Evolutionary conservation across 371 early-diverging fungal genomes (phyloP).

Genomic region (Zancudomyces culisetae): DNA sequence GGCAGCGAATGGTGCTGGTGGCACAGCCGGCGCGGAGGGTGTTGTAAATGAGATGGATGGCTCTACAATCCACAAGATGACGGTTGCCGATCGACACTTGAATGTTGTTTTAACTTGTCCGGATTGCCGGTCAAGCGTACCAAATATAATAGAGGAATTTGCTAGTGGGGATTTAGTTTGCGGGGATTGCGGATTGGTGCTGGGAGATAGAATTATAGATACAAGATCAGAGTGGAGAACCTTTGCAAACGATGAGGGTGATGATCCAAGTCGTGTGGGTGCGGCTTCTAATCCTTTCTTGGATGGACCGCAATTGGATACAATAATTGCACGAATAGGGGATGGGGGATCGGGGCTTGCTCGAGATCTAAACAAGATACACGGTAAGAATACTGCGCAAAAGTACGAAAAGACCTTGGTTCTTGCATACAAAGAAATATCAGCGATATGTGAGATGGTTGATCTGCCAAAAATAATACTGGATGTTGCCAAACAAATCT

Average conservation of each 20-base stretch:
- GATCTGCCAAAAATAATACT: slow-evolving; percentile 67
- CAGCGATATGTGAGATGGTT: slow-evolving; percentile 78
- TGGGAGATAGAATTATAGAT: slow-evolving; percentile 95
- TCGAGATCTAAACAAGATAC: slow-evolving; percentile 50
- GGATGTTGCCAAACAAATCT: slow-evolving; percentile 91
- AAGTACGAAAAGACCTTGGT: slow-evolving; percentile 66
- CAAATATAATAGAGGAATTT: slow-evolving; percentile 96
- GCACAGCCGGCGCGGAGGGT: too few relatives aligned
- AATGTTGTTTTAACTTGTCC: slow-evolving; percentile 51
- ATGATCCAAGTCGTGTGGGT: slow-evolving; percentile 98
- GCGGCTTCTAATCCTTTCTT: slow-evolving; percentile 77
- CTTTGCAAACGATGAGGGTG: slow-evolving; percentile 87
- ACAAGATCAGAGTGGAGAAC: slow-evolving; percentile 99
- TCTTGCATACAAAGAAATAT: slow-evolving; percentile 83
- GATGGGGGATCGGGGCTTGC: slow-evolving; percentile 67
- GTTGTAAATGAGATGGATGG: too few relatives aligned
- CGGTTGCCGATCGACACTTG: slow-evolving; percentile 9
- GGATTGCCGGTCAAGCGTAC: slow-evolving; percentile 64
- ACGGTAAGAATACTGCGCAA: slow-evolving; percentile 46
- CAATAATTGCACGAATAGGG: slow-evolving; percentile 53
- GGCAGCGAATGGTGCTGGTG: too few relatives aligned
- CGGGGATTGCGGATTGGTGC: slow-evolving; percentile 91
- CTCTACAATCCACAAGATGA: slow-evolving; percentile 3
- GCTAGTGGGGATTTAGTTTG: slow-evolving; percentile 85
- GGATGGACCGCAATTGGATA: slow-evolving; percentile 79